Percentiles rank a stretch among this genome's conserved stretches.
These are phyloP conservation scores for Cladophialophora carrionii DNA, from an alignment of 2,329 filamentous ascomycete species.

Conservation along the genomic window DNA sequence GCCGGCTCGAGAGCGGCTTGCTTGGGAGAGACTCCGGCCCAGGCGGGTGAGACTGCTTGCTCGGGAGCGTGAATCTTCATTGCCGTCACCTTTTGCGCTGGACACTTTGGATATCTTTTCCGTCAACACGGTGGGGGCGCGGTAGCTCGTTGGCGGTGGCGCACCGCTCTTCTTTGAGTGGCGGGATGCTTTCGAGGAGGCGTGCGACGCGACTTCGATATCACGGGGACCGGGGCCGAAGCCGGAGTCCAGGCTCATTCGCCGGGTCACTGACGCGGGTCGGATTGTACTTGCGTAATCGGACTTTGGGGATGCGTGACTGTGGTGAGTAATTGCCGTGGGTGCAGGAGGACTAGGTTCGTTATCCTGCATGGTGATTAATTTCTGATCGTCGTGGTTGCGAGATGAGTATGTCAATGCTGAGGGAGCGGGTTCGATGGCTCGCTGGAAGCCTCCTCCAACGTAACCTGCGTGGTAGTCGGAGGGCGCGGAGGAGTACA, in stretches of 20 bases:
- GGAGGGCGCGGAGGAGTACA: constrained; percentile 24
- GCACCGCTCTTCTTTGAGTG: constrained; percentile 20
- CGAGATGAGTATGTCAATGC: constrained; percentile 22
- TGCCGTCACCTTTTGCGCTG: constrained; percentile 1
- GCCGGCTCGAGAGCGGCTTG: background rate
- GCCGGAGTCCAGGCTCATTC: constrained; percentile 30
- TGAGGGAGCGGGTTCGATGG: constrained; percentile 35
- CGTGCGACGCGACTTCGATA: constrained; percentile 13
- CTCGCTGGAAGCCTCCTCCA: constrained; percentile 19
- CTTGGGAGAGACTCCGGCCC: constrained; percentile 12
- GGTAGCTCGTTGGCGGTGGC: constrained; percentile 35
- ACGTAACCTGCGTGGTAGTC: constrained; percentile 15
- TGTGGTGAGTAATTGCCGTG: background rate
- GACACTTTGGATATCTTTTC: constrained; percentile 21
- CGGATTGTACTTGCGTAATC: constrained; percentile 29
- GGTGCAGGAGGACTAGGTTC: constrained; percentile 17
- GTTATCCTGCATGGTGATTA: constrained; percentile 38
- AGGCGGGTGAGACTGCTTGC: constrained; percentile 13
- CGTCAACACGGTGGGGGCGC: constrained; percentile 35
- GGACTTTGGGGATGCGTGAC: constrained; percentile 2
- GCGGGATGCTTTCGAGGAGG: constrained; percentile 22
- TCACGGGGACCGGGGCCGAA: constrained; percentile 24
- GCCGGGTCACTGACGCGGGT: constrained; percentile 14
- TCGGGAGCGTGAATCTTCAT: constrained; percentile 19
- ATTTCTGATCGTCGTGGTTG: constrained; percentile 17